phyloP scores from a whole-genome alignment of 768 basidiomycete species.

The Pholiota microspora region DNA sequence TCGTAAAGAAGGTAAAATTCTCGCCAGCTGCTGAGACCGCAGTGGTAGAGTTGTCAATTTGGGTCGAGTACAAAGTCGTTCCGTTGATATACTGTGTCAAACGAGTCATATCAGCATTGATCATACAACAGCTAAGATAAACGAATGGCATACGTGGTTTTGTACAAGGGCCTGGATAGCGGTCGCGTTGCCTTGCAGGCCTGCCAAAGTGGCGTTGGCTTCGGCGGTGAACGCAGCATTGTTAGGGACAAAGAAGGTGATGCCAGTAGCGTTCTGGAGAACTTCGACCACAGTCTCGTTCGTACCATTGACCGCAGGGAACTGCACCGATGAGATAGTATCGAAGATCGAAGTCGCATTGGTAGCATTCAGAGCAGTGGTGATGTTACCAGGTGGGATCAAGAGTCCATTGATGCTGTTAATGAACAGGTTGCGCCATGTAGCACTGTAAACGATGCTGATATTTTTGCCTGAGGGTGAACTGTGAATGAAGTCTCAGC shows the following conservation, averaged over 20 bases:
- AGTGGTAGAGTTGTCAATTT: constrained; percentile 33
- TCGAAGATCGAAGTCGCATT: constrained; percentile 40
- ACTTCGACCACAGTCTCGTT: constrained; percentile 33
- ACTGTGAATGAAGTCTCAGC: neutral
- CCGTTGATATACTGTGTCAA: constrained; percentile 59
- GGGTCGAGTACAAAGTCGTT: constrained; percentile 60
- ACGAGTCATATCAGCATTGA: neutral
- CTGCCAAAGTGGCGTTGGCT: constrained; percentile 27
- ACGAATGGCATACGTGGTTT: constrained; percentile 57
- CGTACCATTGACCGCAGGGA: constrained; percentile 25
- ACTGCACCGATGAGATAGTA: constrained; percentile 24
- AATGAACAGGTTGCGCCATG: constrained; percentile 38
- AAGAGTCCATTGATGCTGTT: constrained; percentile 52
- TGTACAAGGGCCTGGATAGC: constrained; percentile 42
- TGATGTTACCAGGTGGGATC: constrained; percentile 46
- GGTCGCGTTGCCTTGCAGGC: constrained; percentile 41
- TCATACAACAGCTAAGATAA: neutral
- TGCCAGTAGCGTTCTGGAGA: constrained; percentile 42
- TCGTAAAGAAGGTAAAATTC: constrained; percentile 45
- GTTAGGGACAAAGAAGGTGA: constrained; percentile 69
- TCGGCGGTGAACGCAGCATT: constrained; percentile 45
- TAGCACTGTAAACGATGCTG: constrained; percentile 36
- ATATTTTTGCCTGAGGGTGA: constrained; percentile 21
- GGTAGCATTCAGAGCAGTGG: constrained; percentile 36
- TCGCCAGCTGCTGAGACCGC: constrained; percentile 59